These are phyloP conservation scores for Pythium pyrilobum DNA, from an alignment of 352 stramenopile genomes.

Conservation along the genomic window DNA sequence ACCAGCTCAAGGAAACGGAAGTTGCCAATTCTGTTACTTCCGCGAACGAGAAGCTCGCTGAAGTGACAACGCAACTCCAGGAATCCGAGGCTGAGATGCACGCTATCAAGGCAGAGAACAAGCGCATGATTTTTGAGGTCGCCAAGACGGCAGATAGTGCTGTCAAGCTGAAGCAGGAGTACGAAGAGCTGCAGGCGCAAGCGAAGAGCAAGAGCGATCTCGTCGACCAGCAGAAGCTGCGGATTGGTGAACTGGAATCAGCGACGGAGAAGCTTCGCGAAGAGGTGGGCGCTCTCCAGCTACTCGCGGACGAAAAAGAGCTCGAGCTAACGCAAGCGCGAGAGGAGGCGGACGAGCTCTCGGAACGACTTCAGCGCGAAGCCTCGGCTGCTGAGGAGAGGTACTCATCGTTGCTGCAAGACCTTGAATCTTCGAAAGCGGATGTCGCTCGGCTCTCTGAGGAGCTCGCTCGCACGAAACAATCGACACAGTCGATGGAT, in stretches of 20 bases:
- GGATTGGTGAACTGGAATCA: slow-evolving; percentile 14
- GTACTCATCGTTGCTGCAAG: not conserved
- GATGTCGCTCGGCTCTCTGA: not conserved
- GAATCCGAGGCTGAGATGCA: slow-evolving; percentile 42
- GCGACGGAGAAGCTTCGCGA: slow-evolving; percentile 38
- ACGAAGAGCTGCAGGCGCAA: slow-evolving; percentile 27
- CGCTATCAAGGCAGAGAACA: slow-evolving; percentile 64
- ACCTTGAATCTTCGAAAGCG: not conserved
- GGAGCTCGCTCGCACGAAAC: not conserved
- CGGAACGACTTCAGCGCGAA: too few species aligned
- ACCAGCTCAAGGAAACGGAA: slow-evolving; percentile 3
- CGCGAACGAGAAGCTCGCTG: slow-evolving; percentile 19
- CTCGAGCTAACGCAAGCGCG: too few species aligned
- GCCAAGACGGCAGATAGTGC: slow-evolving; percentile 58
- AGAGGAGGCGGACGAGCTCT: too few species aligned
- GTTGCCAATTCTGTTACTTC: not conserved
- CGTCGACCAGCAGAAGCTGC: slow-evolving; percentile 16
- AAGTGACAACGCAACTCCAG: slow-evolving; percentile 27
- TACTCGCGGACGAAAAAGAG: too few species aligned
- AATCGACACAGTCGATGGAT: not conserved
- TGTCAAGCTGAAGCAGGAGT: slow-evolving; percentile 57
- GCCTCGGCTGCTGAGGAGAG: not conserved
- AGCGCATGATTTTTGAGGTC: slow-evolving; percentile 72
- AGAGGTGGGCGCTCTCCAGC: too few species aligned
- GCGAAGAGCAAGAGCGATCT: slow-evolving; percentile 33